Base-by-base conservation (phyloP, 139 green algal species). In the Deuterostichococcus epilithicus region DNA sequence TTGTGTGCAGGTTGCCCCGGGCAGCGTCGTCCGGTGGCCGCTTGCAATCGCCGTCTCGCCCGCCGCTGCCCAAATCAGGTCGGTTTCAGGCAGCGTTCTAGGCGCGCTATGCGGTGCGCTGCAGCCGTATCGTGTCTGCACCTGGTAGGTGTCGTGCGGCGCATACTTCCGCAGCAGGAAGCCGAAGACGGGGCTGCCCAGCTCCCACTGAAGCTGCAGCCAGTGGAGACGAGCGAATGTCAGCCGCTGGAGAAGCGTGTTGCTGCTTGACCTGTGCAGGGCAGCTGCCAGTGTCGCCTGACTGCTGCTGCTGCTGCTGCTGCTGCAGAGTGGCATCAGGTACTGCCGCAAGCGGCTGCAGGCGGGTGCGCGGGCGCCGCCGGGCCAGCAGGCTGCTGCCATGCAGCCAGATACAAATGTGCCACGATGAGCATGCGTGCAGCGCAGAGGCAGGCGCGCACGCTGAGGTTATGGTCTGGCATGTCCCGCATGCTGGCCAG, bases 101-200 rank as follows among this genome's bases (percentile, higher is more conserved):
- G n/a, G n/a, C n/a, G n/a, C n/a, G n/a, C n/a, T n/a, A n/a, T n/a
- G n/a, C n/a, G n/a, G n/a, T n/a, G n/a, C n/a, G n/a, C n/a, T n/a
- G n/a, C n/a, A n/a, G n/a, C n/a, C n/a, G n/a, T n/a, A 52, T 52
- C 42, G 23, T 26, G n/a, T 72, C 25, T 65, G 20, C 23, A 80
- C 79, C 79, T 78, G 36, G 81, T 97, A 97, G 6, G 90, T 95
- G 80, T 97, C 92, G 60, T 91, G 80, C 0, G 92, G 92, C 0
- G 90, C 92, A 59, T 90, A 93, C 59, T 78, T 81, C 10, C 89
- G 76, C 59, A 97, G 81, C 72, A 97, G 78, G 68, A 88, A 69
- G 8, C 91, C 87, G 70, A 97, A 76, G 37, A 93, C 81, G 1
- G 90, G 84, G 68, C 86, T 92, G 22, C 82, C 84, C 35, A 97